A percentile compares a stretch with the other conserved stretches of the same genome.
phyloP scores from a whole-genome alignment of 2,329 filamentous ascomycete species.

The Epichloe uncinata region DNA sequence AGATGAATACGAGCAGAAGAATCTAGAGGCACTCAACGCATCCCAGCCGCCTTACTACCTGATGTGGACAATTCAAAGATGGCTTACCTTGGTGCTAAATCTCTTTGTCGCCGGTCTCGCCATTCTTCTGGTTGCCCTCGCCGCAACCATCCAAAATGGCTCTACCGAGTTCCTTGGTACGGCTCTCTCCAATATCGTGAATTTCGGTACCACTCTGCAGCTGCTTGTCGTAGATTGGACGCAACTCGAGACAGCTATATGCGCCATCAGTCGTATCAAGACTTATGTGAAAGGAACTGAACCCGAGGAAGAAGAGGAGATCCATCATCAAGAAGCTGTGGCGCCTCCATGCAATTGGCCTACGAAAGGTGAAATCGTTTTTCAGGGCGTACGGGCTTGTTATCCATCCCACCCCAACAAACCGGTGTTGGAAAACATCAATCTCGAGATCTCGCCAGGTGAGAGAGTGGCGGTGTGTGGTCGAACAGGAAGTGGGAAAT shows the following conservation, averaged over 20 bases:
- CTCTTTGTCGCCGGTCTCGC: constrained; percentile 31
- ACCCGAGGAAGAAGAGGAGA: not conserved
- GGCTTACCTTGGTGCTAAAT: constrained; percentile 34
- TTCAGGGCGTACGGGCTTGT: not conserved
- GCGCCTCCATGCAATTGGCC: not conserved
- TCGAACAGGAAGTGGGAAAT: constrained; percentile 24
- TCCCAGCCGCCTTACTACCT: constrained; percentile 23
- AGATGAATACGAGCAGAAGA: constrained; percentile 6
- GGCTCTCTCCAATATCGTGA: not conserved
- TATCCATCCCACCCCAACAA: not conserved
- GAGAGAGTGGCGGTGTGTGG: constrained; percentile 31
- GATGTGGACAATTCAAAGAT: constrained; percentile 34
- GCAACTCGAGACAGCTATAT: not conserved
- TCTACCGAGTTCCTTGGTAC: not conserved
- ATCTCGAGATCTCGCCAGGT: constrained; percentile 17
- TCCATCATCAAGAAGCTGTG: too few species aligned
- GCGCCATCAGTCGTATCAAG: not conserved
- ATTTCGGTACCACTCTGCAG: not conserved
- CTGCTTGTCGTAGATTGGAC: not conserved
- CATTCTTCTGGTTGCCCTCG: constrained; percentile 29
- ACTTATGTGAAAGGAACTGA: not conserved
- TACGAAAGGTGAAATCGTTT: not conserved
- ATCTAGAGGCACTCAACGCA: constrained; percentile 17
- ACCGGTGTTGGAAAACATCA: constrained; percentile 16
- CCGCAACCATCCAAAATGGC: constrained; percentile 17